Evolutionary conservation across 2,329 filamentous ascomycete species (phyloP).

Genomic region (Lachnellula hyalina): DNA sequence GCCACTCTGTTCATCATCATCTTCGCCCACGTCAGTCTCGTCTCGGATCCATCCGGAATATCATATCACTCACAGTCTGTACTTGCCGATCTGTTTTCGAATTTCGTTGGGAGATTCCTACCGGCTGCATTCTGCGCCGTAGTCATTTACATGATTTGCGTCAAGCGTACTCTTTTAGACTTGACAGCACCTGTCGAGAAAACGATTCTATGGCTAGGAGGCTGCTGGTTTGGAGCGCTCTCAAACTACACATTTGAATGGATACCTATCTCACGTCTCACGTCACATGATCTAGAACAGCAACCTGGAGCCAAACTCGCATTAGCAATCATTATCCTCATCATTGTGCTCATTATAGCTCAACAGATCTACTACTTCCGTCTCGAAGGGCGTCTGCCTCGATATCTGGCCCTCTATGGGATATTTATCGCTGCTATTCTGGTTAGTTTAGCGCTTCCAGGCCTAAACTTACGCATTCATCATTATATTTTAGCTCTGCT

Average conservation of each 20-base stretch:
- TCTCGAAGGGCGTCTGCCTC: no score
- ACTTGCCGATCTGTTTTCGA: conserved; percentile 68
- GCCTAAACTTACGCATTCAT: conserved; percentile 78
- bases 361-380: no score
- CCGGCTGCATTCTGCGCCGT: conserved; percentile 83
- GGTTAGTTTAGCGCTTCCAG: no score
- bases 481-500: conserved; percentile 89
- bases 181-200: conserved; percentile 84
- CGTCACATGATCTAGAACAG: conserved; percentile 77
- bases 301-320: conserved; percentile 77
- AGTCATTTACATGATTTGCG: conserved; percentile 78
- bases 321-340: conserved; percentile 47
- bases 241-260: conserved; percentile 94
- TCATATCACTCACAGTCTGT: conserved; percentile 40
- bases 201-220: conserved; percentile 82
- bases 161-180: conserved; percentile 63
- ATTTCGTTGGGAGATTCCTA: conserved; percentile 73
- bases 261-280: conserved; percentile 91
- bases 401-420: no score
- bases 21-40: conserved; percentile 86
- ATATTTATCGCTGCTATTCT: no score
- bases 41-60: conserved; percentile 70
- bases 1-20: conserved; percentile 74
- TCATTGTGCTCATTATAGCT: conserved; percentile 31
- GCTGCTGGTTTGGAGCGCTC: conserved; percentile 85